Percentiles rank a stretch among this genome's conserved stretches.
These are phyloP conservation scores for Globisporangium nodosum DNA, from an alignment of 352 stramenopile species.

Conservation along the genomic window DNA sequence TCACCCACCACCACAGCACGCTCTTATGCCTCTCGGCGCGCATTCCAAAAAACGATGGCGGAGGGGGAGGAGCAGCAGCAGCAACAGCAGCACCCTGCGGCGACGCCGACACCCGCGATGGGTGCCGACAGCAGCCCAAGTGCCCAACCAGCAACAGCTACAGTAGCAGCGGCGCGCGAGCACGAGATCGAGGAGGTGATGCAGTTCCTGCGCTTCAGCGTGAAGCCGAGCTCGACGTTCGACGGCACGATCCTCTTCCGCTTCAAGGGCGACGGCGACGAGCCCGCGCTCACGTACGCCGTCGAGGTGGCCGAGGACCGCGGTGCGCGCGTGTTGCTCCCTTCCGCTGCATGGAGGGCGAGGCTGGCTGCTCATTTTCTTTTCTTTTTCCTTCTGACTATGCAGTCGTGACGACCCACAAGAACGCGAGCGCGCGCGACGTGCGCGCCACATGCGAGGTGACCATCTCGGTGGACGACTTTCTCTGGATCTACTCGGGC, in stretches of 20 bases:
- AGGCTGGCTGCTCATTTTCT: background rate
- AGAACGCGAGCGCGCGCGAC: constrained; percentile 41
- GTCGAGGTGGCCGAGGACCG: constrained; percentile 49
- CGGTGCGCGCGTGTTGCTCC: constrained; percentile 12
- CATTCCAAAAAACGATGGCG: no score
- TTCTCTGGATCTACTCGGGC: constrained; percentile 83
- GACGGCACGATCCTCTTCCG: constrained; percentile 82
- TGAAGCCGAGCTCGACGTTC: constrained; percentile 70
- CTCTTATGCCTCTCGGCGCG: no score
- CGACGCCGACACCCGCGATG: no score
- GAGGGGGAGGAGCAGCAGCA: no score
- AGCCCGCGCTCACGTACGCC: constrained; percentile 55
- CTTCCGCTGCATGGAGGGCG: background rate
- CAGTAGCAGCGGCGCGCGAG: constrained; percentile 21
- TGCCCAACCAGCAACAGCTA: background rate
- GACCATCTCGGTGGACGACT: constrained; percentile 82
- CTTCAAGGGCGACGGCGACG: constrained; percentile 46
- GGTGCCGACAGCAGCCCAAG: no score
- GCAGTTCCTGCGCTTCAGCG: constrained; percentile 80
- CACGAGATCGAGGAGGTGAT: constrained; percentile 85
- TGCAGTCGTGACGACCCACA: constrained; percentile 45
- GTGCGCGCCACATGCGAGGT: constrained; percentile 65
- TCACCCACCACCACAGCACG: no score
- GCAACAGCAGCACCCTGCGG: no score
- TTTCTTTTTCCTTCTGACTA: constrained; percentile 1